Evolutionary conservation across 2,329 filamentous ascomycete species (phyloP), one percentile per base, ranked within the genome.

Genomic region (Aspergillus pseudoglaucus): DNA sequence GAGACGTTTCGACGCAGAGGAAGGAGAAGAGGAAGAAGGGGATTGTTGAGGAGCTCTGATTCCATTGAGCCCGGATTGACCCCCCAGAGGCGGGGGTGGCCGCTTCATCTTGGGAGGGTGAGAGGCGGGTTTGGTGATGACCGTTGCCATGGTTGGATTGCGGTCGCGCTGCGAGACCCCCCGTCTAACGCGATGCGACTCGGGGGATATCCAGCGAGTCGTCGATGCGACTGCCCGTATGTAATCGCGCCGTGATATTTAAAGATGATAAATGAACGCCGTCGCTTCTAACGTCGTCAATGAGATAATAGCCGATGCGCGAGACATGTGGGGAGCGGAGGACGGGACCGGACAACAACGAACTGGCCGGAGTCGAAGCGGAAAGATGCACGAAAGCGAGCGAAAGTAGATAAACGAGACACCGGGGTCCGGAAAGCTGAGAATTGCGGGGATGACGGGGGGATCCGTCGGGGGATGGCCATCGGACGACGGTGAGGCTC

Each of bases 71-170:
- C 69, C 68, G 44, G 81, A 79, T 64, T 85, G 83, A 48, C 85
- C 80, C 25, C 15, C 37, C 40, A 81, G 78, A 42, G 83, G 77
- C 33, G 82, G 82, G 45, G 79, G 73, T 51, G 82, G 83, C 32
- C 84, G 83, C 70, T 88, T 89, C 54, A 81, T 77, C 70, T 88
- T 89, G 56, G 66, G 62, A 50, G 72, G 64, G 56, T 72, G 66
- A 44, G 72, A 65, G 48, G 66, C 61, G 43, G 66, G 66, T 58
- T 72, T 71, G 38, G 70, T 71, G 42, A 74, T 63, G 45, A 68
- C 68, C 43, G 70, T 74, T 46, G 70, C 70, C 71, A 73, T 73
- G 44, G 47, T 10, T 30, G 25, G 25, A 30, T 63, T 57, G 53
- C 54, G 10, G 37, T 39, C 37, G 37, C 37, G 49, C 55, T 45